Conservation (phyloP, 257 asterid genomes). For the Gentiana dahurica region DNA sequence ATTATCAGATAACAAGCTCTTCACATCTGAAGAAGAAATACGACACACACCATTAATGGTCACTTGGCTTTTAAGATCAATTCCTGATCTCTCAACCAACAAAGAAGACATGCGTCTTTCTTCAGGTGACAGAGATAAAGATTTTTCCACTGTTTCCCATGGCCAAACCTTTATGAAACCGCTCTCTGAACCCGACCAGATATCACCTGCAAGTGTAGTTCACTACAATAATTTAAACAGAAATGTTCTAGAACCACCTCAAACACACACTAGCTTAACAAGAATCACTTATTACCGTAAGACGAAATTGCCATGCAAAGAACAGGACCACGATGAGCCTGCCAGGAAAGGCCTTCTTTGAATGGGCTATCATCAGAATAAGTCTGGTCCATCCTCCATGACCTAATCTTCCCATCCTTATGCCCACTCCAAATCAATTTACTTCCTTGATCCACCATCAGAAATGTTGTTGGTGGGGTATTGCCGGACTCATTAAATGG, state of each 20-base stretch:
- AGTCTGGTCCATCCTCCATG: conserved; percentile 78
- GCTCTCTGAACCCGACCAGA: conserved; percentile 90
- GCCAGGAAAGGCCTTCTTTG: conserved; percentile 85
- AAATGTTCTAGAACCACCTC: too few relatives aligned
- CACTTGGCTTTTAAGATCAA: conserved; percentile 80
- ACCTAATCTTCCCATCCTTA: conserved; percentile 80
- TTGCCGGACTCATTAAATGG: conserved; percentile 68
- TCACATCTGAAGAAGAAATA: conserved; percentile 82
- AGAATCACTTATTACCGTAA: conserved; percentile 40
- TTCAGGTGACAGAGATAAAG: conserved; percentile 64
- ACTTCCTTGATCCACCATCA: conserved; percentile 73
- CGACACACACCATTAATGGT: conserved; percentile 75
- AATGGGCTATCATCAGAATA: conserved; percentile 46
- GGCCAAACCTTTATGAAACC: conserved; percentile 84
- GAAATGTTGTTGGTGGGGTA: conserved; percentile 57
- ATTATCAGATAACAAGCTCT: conserved; percentile 55
- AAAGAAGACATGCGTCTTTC: conserved; percentile 85
- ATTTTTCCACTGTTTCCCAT: conserved; percentile 78
- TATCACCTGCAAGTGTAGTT: conserved; percentile 48
- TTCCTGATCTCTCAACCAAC: conserved; percentile 62
- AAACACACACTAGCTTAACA: background rate
- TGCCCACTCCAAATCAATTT: conserved; percentile 91
- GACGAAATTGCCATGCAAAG: conserved; percentile 64
- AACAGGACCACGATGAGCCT: conserved; percentile 84
- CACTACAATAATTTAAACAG: conserved; percentile 1